Evolutionary conservation across 2,329 filamentous ascomycete genomes (phyloP), one percentile per base, ranked within the genome.

Genomic region (Laburnicola sp.): DNA sequence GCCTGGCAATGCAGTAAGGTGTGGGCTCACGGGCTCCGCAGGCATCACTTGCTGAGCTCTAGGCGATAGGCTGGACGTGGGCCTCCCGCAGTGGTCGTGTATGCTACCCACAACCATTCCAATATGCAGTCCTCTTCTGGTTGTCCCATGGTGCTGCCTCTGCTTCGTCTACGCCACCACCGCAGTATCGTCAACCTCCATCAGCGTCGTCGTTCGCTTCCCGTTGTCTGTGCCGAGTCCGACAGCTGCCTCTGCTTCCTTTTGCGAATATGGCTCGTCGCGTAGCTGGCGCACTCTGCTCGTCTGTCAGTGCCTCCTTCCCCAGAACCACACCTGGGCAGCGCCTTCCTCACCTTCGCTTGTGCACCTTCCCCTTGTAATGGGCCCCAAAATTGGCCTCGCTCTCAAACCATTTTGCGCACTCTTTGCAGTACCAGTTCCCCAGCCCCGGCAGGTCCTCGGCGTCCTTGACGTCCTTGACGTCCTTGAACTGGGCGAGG

Each of bases 351-450:
- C 68, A 91, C 89, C 88, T 88, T 78, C 91, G 85, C 82, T 92
- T 97, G 76, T 99, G 94, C 58, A 89, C 90, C 77, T 97, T 99
- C 63, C 90, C 91, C 73, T 88, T 90, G 50, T 80, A 80, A 75
- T 99, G 94, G 26, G 83, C 80, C 31, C 81, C 79, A 51, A 96
- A 78, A 63, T 89, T 95, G 63, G 82, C 74, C 60, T 94, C 88
- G 43, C 86, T 88, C 73, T 97, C 93, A 72, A 95, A 97, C 87
- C 90, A 97, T 77, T 96, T 97, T 57, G 94, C 88, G 74, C 94
- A 99, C 74, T 96, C 89, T 11, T 88, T 80, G 74, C 94, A 99
- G 75, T 97, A 97, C 71, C 86, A 86, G 63, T 85, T 81, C 25
- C 94, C 94, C 42, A 97, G 80, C 0, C 86, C 93, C 2, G 94